Evolutionary conservation across 495 filamentous ascomycete genomes (phyloP), one percentile per base, ranked within the genome.

Genomic region (Annulohypoxylon maeteangense): DNA sequence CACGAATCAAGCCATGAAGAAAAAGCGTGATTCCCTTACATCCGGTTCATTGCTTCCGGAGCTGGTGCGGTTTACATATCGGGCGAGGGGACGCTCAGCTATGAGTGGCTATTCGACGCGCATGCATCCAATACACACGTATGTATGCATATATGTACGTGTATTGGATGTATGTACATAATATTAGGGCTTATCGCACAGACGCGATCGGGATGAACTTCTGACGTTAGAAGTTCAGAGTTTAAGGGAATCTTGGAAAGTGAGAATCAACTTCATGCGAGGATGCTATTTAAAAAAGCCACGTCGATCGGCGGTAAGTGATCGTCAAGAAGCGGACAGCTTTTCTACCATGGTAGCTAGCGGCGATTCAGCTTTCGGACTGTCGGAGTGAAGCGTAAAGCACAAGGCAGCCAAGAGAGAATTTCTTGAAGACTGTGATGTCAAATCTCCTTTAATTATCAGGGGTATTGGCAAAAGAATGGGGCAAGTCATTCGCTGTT

Each of bases 381-480:
- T 14, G 36, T 40, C 31, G 29, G 8, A 6, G 16, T 32, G 42
- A 50, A 4, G 18, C 58, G 16, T 32, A 27, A 50, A 4, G 18
- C 58, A 36, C 29, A 27, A 45, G 45, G 23, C 3, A 14, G 18
- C 23, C 18, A 47, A 47, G 25, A 31, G 11, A n/a, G 25, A 31
- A 25, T 48, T 23, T 48, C 20, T 48, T 48, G 20, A 48, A 48
- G 6, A 36, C 34, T 45, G 38, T 56, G 51, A 57, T 65, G 50
- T 57, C 62, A 57, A 64, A 32, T 38, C 34, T 23, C 48, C 3
- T 27, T 16, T 50, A 38, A 68, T 68, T 61, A 22, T 68, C 57
- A 68, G 57, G 65, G 58, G 65, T 58, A 62, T 23, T 6, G 65
- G 56, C 20, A 61, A 62, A 61, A 62, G 50, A 62, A 58, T 48